Evolutionary conservation across 352 stramenopile genomes (phyloP).

Genomic region (Blastocystis sp.): DNA sequence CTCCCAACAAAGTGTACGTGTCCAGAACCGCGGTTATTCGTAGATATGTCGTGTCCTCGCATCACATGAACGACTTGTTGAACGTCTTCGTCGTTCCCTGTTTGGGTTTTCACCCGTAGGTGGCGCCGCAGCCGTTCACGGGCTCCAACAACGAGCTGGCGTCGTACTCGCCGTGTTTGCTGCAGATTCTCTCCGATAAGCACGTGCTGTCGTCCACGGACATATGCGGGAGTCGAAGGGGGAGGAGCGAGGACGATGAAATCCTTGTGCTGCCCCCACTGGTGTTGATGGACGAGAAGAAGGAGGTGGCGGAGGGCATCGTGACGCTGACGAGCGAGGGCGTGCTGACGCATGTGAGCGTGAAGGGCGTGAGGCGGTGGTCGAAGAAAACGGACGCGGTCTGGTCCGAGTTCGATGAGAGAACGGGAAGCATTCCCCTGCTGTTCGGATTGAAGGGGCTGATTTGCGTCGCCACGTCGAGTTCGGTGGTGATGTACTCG

Average conservation of each 20-base stretch:
- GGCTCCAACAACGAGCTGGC: neutral
- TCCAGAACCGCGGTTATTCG: neutral
- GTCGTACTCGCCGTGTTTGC: conserved; percentile 29
- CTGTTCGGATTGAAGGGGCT: neutral
- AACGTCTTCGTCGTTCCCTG: neutral
- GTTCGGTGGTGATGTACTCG: neutral
- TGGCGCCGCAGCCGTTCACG: conserved; percentile 28
- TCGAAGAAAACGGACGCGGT: neutral
- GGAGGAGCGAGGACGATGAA: conserved; percentile 4
- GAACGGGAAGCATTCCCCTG: neutral
- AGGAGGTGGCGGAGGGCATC: neutral
- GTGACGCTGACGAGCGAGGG: conserved; percentile 27
- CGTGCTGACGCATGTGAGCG: neutral
- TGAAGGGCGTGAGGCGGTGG: neutral
- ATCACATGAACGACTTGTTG: neutral
- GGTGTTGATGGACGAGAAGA: neutral
- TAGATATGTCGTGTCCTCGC: neutral
- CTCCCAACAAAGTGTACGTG: neutral
- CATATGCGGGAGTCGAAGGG: neutral
- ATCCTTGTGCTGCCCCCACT: conserved; percentile 13
- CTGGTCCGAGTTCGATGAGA: conserved; percentile 39
- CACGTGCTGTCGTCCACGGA: neutral
- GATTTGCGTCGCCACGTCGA: neutral
- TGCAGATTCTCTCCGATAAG: neutral
- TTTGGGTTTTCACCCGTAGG: neutral